Base-by-base conservation (phyloP, 2,329 filamentous ascomycete species). In the Immersiporthe knoxdaviesiana region DNA sequence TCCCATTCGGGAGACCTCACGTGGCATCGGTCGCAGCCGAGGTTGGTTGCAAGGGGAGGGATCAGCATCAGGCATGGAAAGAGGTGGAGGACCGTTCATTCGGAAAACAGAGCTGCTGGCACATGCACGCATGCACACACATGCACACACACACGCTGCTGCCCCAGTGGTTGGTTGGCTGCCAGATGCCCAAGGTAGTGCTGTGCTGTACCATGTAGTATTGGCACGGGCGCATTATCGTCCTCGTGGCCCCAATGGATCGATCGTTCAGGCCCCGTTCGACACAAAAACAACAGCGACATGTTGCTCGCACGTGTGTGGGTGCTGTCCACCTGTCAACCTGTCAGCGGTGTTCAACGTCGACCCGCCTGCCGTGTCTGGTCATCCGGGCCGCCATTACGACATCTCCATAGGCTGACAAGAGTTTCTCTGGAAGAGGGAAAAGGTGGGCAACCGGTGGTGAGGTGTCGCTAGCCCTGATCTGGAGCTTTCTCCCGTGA, bases 301-400 rank as follows among this genome's bases (percentile, higher is more conserved):
- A 4, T 44, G 41, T 44, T 3, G 16, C 16, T 18, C 5, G 39
- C 11, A 14, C 5, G 39, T 44, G 39, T 44, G 39, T 44, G 39
- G 4, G 52, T 30, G 14, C 24, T 56, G 52, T 56, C 52, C 12
- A 32, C 27, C 27, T 56, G 52, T 56, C 52, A 56, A 30, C 52
- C 14, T 30, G 24, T 27, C 44, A 47, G 44, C 44, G 18, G 44
- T 47, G 44, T 16, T 30, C 24, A 54, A 54, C n/a, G 41, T 63
- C 61, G 24, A 63, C 35, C 35, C 39, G 61, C 61, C 61, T 63
- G 61, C 61, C 61, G 61, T 63, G 61, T 63, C 61, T 63, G 61
- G 61, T 63, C 39, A 32, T 21, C 61, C 61, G 61, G 61, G 61
- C 61, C 61, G 61, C 61, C n/a, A 63, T 63, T 24, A 47, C 61